These are phyloP conservation scores for Capsella rubella DNA, from an alignment of 441 rosid species.

Conservation along the genomic window DNA sequence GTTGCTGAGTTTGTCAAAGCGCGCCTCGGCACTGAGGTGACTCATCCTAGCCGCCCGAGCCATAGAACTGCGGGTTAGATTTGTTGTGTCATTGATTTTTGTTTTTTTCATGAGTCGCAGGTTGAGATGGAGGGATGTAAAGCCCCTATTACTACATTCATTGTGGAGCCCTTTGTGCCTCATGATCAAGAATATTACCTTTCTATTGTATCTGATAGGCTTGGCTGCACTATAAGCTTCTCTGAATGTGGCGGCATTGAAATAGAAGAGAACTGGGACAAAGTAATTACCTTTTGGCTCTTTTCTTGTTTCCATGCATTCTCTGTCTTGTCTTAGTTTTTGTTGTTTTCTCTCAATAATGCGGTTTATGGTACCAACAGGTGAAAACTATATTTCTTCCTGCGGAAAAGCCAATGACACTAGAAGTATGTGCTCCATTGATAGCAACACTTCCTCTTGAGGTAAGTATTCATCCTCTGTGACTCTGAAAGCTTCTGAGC, in stretches of 20 bases:
- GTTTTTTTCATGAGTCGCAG: conserved; percentile 44
- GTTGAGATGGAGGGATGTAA: conserved; percentile 91
- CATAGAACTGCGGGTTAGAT: neutral
- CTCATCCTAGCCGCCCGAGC: neutral
- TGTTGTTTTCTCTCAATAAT: neutral
- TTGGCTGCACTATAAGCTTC: conserved; percentile 78
- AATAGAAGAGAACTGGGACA: conserved; percentile 94
- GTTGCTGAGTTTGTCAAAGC: conserved; percentile 89
- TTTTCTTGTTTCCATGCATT: conserved; percentile 14
- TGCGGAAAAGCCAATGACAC: conserved; percentile 64
- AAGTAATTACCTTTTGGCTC: conserved; percentile 46
- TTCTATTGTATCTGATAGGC: conserved; percentile 79
- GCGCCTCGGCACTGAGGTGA: conserved; percentile 86
- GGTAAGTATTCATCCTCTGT: conserved; percentile 47
- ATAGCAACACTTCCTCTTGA: conserved; percentile 94
- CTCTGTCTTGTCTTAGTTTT: neutral
- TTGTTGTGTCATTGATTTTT: neutral
- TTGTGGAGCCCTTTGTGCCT: conserved; percentile 86
- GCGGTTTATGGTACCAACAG: conserved; percentile 47
- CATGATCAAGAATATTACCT: conserved; percentile 82
- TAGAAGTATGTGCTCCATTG: conserved; percentile 81
- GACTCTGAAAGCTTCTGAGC: conserved; percentile 1
- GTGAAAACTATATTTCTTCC: conserved; percentile 79
- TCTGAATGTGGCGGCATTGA: conserved; percentile 93
- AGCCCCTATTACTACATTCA: conserved; percentile 87